Evolutionary conservation across 164 flowering plant species (phyloP), one percentile per base, ranked within the genome.

Genomic region (Akebia trifoliata): DNA sequence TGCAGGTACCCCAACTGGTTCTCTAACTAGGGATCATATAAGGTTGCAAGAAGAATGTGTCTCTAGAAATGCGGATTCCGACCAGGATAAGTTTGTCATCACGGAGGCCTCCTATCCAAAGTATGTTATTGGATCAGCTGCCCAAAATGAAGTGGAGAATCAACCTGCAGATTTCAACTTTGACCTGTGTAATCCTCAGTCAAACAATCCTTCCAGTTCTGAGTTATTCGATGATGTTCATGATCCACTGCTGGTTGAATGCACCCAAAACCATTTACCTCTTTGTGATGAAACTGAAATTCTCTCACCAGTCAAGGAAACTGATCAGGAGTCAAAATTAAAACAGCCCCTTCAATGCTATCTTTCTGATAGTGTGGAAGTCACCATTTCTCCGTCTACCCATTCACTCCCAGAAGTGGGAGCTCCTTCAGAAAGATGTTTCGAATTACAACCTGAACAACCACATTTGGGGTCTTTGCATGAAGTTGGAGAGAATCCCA

Each of bases 31-130:
- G 34, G 45, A 32, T 50, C n/a, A 8, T 24, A 37, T 22, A 34
- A 24, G 47, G 31, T 34, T 58, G 20, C 61, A 46, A 20, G 56
- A 61, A 49, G 71, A 55, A 62, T 20, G 68, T 43, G 49, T 39
- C 50, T 51, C 57, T 45, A 36, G 53, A 22, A n/a, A 36, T 30
- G 48, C 0, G 17, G 62, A 47, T 56, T 32, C 46, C 6, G 32
- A 32, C 47, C 32, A 30, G 57, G 34, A 60, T 48, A 56, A 37
- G 34, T 8, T 42, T 22, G 73, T 62, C 37, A 35, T 48, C 10
- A 22, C 45, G 34, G 65, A 63, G 62, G 24, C 29, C 39, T 25
- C 59, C 55, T 48, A 36, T 65, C 25, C 48, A 36, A 62, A 56
- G 18, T 29, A 6, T 65, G 20, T 11, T 25, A 1, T 21, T 20